Evolutionary conservation across 352 stramenopile species (phyloP).

Genomic region (Peronospora belbahrii): DNA sequence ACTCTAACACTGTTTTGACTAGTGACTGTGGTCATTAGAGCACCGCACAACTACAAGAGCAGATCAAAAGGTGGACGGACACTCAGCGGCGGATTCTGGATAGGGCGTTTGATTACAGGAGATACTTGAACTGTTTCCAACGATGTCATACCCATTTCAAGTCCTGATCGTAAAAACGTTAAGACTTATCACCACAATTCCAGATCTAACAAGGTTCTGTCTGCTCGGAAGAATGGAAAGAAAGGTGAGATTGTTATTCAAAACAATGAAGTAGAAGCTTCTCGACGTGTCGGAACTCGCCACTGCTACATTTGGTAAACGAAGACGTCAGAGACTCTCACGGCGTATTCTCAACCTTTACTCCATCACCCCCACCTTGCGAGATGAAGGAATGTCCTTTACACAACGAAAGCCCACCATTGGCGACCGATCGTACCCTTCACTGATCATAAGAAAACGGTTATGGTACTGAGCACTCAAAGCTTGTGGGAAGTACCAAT

Average conservation of each 20-base stretch:
- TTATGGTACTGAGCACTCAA: slow-evolving; percentile 59
- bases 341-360: neutral
- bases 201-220: no score
- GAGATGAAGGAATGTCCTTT: slow-evolving; percentile 19
- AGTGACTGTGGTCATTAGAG: slow-evolving; percentile 48
- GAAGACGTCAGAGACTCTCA: neutral
- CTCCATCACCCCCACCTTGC: slow-evolving; percentile 6
- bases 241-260: neutral
- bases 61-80: slow-evolving; percentile 13
- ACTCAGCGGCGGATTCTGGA: slow-evolving; percentile 17
- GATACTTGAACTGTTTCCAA: no score
- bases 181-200: no score
- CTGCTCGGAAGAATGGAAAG: no score
- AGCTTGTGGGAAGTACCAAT: slow-evolving; percentile 84
- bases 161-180: no score
- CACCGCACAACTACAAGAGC: slow-evolving; percentile 1
- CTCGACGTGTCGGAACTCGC: neutral
- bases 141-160: no score
- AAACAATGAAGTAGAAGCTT: neutral
- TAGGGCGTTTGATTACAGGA: no score
- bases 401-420: slow-evolving; percentile 74
- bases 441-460: slow-evolving; percentile 62
- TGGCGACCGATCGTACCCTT: slow-evolving; percentile 65
- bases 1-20: no score
- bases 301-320: neutral